Percentiles rank a stretch among this genome's conserved stretches.
Conservation (phyloP, 768 basidiomycete species). For the Mycena floridula region DNA sequence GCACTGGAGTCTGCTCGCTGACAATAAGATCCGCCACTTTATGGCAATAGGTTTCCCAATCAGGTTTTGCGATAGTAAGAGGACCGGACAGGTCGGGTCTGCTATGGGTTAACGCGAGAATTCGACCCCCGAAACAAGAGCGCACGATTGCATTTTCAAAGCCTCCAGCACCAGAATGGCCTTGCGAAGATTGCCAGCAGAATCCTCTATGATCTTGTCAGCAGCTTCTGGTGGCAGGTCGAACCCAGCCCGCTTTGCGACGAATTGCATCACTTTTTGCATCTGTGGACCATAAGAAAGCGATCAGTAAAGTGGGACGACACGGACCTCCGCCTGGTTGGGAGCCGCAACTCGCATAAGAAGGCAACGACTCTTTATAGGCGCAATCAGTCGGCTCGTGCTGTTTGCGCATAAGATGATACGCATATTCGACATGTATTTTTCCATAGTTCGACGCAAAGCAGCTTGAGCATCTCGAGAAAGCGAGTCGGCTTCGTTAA, state of each 20-base stretch:
- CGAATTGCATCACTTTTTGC: conserved; percentile 67
- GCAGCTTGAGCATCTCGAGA: conserved; percentile 97
- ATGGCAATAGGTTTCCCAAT: conserved; percentile 97
- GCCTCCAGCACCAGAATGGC: conserved; percentile 94
- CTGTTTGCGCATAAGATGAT: conserved; percentile 96
- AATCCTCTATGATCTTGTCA: conserved; percentile 71
- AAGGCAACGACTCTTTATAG: conserved; percentile 93
- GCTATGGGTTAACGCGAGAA: conserved; percentile 1
- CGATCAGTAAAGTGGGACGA: neutral
- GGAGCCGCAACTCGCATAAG: conserved; percentile 93
- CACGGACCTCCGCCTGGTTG: conserved; percentile 58
- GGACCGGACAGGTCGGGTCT: conserved; percentile 82
- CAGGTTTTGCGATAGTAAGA: conserved; percentile 88
- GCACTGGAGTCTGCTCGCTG: conserved; percentile 81
- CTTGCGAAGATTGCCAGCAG: conserved; percentile 89
- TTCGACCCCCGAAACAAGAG: conserved; percentile 5
- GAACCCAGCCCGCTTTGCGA: conserved; percentile 76
- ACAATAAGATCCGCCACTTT: conserved; percentile 90
- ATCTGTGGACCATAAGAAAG: conserved; percentile 47
- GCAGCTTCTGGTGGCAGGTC: conserved; percentile 75
- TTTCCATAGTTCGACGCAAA: conserved; percentile 96
- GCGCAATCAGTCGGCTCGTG: conserved; percentile 92
- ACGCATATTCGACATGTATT: conserved; percentile 97
- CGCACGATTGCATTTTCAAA: conserved; percentile 93
- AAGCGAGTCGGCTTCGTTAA: conserved; percentile 95